Base-by-base conservation (phyloP, 768 basidiomycete genomes). In the Leccinum olivaceopallidum region DNA sequence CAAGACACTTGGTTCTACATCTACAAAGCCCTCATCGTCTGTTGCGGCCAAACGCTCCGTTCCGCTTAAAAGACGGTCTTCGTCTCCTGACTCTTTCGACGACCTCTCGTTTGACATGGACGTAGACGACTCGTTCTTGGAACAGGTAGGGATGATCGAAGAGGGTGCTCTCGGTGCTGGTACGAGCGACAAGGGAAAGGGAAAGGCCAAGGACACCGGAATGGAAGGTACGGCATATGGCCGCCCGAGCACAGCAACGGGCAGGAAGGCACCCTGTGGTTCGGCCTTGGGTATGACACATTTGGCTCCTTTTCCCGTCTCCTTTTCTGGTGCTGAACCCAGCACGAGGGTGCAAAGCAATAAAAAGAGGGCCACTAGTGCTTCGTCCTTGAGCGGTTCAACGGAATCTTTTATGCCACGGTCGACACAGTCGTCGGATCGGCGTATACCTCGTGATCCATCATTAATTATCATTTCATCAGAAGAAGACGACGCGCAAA, bases 41-140 rank as follows among this genome's bases (percentile, higher is more conserved):
- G 36, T 44, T 28, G 30, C 60, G 32, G 26, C 54, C 22, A 61
- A 56, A 52, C 55, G 37, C 13, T 48, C n/a, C 12, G n/a, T 42
- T 49, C 60, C 44, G 32, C 54, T 42, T 13, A 53, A 18, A 55
- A 64, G 63, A 58, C 47, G 55, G 47, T 18, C 70, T n/a, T 37
- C 18, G 53, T 71, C 66, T 53, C 64, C 65, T 13, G 72, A 73
- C 54, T 63, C 72, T 20, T 74, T 64, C 58, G 76, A 74, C 52
- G 73, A 75, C 59, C 75, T 78, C 32, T 67, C 73, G 28, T 69
- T 75, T 47, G 73, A 73, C 36, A 65, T 75, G 66, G 72, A 72
- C 13, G 65, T 80, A 49, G 74, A 78, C 52, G 79, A 76, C 6
- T 73, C 65, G 13, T 75, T 83, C 60, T 68, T 81, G 22, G 77